Base-by-base conservation (phyloP, 352 stramenopile genomes). In the Globisporangium barbulae region DNA sequence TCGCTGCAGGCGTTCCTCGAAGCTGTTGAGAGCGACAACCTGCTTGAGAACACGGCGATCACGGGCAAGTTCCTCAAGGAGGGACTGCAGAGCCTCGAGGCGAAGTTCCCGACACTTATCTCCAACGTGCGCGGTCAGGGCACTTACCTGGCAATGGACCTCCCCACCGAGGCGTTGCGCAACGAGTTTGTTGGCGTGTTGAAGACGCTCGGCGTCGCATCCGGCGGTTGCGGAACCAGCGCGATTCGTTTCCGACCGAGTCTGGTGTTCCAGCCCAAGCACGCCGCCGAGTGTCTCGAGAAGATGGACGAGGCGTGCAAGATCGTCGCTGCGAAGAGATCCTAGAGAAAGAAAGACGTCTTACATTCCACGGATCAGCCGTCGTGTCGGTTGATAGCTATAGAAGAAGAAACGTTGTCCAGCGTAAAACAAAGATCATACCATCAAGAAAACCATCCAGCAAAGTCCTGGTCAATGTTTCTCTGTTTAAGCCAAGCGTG, bases 111-210 rank as follows among this genome's bases (percentile, higher is more conserved):
- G 8, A 56, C 74, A 33, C 63, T 93, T 15, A 65, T 93, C 28
- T 81, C 76, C 25, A 92, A 90, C 33, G 86, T 92, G 45, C 83
- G 86, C 56, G 86, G 86, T 3, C 74, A 89, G 33, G 86, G 86
- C 35, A 94, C 86, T 21, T 94, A 90, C 68, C 65, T 93, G 35
- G 86, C 86, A n/a, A 71, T 94, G 53, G 83, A 94, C 48, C 72
- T 93, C 56, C 80, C 86, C 6, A 83, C 74, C 0, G 72, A 89
- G 67, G 66, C 54, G n/a, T 54, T 81, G 47, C 79, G 86, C 48
- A 88, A 94, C 63, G 69, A 80, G 25, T 88, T 91, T 53, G 67
- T 94, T 17, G 61, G 58, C 25, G 63, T 75, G 39, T 74, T 94
- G 53, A 89, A 90, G 67, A 64, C 56, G 35, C 75, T 82, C 30